A percentile compares a stretch with the other conserved stretches of the same genome.
These are phyloP conservation scores for Tricholoma saponaceum DNA, from an alignment of 768 basidiomycete species.

Conservation along the genomic window DNA sequence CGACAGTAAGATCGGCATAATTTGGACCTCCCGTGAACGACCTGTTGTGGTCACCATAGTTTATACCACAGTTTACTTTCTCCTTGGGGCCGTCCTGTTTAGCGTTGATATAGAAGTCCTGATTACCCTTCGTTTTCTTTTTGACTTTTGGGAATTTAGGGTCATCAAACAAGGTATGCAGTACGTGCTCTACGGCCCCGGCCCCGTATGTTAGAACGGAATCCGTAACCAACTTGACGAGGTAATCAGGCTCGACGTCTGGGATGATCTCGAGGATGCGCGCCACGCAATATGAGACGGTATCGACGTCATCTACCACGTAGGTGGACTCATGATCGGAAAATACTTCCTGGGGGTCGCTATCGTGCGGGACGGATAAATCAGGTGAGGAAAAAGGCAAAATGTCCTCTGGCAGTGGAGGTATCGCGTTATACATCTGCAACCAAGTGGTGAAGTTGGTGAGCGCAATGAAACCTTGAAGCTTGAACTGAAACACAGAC, in stretches of 20 bases:
- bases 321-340: neutral
- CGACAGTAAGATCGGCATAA: slow-evolving; percentile 50
- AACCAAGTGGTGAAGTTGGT: neutral
- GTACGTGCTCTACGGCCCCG: neutral
- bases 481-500: neutral
- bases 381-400: neutral
- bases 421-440: neutral
- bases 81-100: neutral
- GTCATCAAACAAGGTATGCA: neutral
- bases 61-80: slow-evolving; percentile 19
- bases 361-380: neutral
- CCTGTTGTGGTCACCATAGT: slow-evolving; percentile 48
- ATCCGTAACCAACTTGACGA: neutral
- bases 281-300: neutral
- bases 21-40: slow-evolving; percentile 30
- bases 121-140: neutral
- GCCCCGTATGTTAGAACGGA: neutral
- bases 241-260: neutral
- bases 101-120: neutral
- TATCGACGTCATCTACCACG: neutral
- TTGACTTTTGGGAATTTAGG: neutral
- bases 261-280: neutral
- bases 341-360: neutral
- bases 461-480: neutral
- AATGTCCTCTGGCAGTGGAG: neutral